Base-by-base conservation (phyloP, 306 rosid species). In the Rosa multiflora region DNA sequence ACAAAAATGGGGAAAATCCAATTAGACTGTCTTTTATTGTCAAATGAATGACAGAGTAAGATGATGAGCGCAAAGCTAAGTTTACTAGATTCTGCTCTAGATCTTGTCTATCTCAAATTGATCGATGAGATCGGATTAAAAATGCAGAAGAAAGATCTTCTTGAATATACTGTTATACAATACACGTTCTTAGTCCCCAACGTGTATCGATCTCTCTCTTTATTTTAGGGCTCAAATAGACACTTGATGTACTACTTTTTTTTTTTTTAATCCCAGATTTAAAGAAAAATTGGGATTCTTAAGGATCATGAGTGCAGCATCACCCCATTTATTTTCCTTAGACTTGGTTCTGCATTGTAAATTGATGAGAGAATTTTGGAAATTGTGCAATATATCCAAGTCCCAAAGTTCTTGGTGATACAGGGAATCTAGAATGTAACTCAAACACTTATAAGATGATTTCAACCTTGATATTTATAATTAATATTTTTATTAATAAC, bases 51-150 rank as follows among this genome's bases (percentile, higher is more conserved):
- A 32, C 79, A 75, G 44, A 18, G 49, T 35, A 13, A 42, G 77
- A 17, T 67, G 72, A 48, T 40, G 47, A 46, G 35, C 11, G 21
- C 56, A 66, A 42, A 51, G 4, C 17, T 48, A 61, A 75, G 14
- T 63, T 59, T 44, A 20, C 72, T 76, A 63, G 79, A 63, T 76
- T 76, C 71, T 76, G 20, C 48, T 75, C 9, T 63, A 76, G 79
- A 76, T 76, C 72, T 62, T 63, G 49, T 76, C 61, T 10, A 61
- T 76, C 20, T 32, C 35, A 62, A 8, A 59, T 59, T 61, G 70
- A 75, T 67, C 72, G 5, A 18, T 10, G 48, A 10, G 72, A 67
- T 59, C 39, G 3, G 55, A 75, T 75, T 26, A 59, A 44, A 17
- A 10, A 42, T 75, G 8, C 26, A 8, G 42, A 59, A 8, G 56